Conservation (phyloP, 352 stramenopile genomes). For the Globisporangium apiculatum region DNA sequence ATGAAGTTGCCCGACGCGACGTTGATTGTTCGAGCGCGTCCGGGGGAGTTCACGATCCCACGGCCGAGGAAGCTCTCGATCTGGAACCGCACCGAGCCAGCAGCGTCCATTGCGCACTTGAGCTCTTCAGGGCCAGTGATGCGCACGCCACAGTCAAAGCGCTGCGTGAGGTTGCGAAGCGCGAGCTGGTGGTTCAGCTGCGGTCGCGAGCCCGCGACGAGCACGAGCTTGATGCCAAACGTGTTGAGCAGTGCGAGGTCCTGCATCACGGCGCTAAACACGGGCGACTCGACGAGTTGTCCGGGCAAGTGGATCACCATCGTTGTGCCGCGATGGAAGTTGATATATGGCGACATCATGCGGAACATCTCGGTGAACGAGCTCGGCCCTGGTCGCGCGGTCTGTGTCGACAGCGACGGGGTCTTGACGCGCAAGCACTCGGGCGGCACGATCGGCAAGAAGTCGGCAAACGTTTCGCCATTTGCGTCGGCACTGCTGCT, state of each 20-base stretch:
- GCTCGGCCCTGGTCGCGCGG: conserved; percentile 28
- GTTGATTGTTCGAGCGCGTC: conserved; percentile 73
- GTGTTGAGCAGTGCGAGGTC: conserved; percentile 95
- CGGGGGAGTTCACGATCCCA: conserved; percentile 80
- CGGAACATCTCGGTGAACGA: conserved; percentile 92
- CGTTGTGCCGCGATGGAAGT: conserved; percentile 92
- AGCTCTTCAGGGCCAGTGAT: conserved; percentile 92
- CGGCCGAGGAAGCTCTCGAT: conserved; percentile 83
- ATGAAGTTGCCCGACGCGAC: conserved; percentile 97
- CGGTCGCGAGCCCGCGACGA: conserved; percentile 93
- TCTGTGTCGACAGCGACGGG: conserved; percentile 12
- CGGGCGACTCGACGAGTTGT: conserved; percentile 88
- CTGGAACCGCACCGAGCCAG: conserved; percentile 84
- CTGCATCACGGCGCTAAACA: conserved; percentile 92
- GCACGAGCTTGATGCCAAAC: conserved; percentile 91
- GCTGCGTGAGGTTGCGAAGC: conserved; percentile 52
- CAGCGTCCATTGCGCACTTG: conserved; percentile 93
- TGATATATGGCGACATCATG: conserved; percentile 96
- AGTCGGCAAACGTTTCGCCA: conserved; percentile 32
- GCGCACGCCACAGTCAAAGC: conserved; percentile 75
- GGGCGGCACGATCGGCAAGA: conserved; percentile 64
- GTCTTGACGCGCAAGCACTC: conserved; percentile 69
- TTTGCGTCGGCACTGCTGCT: too few relatives aligned
- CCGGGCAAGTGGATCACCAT: conserved; percentile 96
- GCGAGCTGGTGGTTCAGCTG: conserved; percentile 92